Percentiles rank a stretch among this genome's conserved stretches.
Evolutionary conservation across 805 yeast genomes (phyloP).

Genomic region (Nakazawaea pomicola): DNA sequence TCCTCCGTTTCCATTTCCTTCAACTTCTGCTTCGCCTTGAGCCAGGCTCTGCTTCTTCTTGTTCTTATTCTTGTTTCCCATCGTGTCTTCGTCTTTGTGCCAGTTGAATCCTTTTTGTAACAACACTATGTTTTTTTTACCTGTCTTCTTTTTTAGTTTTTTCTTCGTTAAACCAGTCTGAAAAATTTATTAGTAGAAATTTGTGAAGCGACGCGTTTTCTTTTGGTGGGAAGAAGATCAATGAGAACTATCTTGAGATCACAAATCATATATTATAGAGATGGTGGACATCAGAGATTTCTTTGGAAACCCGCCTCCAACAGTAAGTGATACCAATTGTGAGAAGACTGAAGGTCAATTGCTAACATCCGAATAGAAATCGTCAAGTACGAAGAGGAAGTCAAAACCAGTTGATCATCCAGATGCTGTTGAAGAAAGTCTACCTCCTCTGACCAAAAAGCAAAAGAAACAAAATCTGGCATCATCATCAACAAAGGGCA

Average conservation of each 20-base stretch:
- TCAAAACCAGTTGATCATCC: constrained; percentile 4
- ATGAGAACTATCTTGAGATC: too few species aligned
- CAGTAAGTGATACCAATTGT: constrained; percentile 10
- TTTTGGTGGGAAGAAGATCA: too few species aligned
- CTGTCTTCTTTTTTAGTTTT: not conserved
- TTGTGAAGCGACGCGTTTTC: too few species aligned
- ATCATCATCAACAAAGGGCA: too few species aligned
- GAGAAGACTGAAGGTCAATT: too few species aligned
- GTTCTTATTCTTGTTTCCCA: constrained; percentile 15
- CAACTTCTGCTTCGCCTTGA: too few species aligned
- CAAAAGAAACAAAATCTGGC: not conserved
- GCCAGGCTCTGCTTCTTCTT: too few species aligned
- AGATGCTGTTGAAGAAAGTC: constrained; percentile 8
- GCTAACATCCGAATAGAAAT: too few species aligned
- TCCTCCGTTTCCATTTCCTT: too few species aligned
- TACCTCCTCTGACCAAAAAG: constrained; percentile 3
- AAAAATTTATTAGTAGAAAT: too few species aligned
- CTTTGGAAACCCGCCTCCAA: constrained; percentile 23
- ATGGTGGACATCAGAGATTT: constrained; percentile 38
- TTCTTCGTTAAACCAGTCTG: not conserved
- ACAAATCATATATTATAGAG: not conserved
- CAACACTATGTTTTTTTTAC: too few species aligned
- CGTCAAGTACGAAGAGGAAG: constrained; percentile 3
- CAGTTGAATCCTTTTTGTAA: not conserved
- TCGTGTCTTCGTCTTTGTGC: not conserved